Conservation (phyloP, 2,329 filamentous ascomycete species). For the Penicillium sp. region DNA sequence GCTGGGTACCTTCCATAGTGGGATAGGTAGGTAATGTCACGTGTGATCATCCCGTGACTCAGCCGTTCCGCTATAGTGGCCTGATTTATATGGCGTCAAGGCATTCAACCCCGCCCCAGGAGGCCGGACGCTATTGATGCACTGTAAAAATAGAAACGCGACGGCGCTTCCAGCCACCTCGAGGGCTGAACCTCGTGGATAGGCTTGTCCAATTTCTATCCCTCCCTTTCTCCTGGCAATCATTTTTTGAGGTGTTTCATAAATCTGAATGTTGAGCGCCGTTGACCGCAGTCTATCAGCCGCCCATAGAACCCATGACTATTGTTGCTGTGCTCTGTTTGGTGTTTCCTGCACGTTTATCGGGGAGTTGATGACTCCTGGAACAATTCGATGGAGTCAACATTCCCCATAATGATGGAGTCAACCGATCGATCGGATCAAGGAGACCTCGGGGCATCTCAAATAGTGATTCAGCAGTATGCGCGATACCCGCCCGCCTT, state of each 20-base stretch:
- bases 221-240: neutral
- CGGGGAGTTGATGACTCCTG: conserved; percentile 3
- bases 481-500: conserved; percentile 41
- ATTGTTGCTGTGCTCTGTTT: conserved; percentile 10
- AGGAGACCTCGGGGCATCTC: conserved; percentile 29
- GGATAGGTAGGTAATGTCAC: too few species aligned
- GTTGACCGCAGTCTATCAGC: neutral
- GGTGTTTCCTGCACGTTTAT: conserved; percentile 2
- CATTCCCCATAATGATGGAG: conserved; percentile 36
- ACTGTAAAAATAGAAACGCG: conserved; percentile 40
- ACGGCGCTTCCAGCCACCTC: conserved; percentile 31
- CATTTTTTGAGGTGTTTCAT: neutral
- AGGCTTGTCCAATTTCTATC: conserved; percentile 3
- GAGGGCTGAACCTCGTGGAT: conserved; percentile 24
- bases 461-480: conserved; percentile 45
- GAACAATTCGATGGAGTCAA: conserved; percentile 34
- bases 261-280: neutral
- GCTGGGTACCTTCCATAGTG: neutral
- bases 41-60: too few species aligned
- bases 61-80: too few species aligned
- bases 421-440: conserved; percentile 29
- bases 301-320: conserved; percentile 11
- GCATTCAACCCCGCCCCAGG: neutral
- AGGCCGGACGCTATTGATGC: conserved; percentile 13
- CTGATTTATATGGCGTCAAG: neutral